Percentiles rank a stretch among this genome's conserved stretches.
Evolutionary conservation across 306 rosid species (phyloP).

Genomic region (Rubus parviflorus): DNA sequence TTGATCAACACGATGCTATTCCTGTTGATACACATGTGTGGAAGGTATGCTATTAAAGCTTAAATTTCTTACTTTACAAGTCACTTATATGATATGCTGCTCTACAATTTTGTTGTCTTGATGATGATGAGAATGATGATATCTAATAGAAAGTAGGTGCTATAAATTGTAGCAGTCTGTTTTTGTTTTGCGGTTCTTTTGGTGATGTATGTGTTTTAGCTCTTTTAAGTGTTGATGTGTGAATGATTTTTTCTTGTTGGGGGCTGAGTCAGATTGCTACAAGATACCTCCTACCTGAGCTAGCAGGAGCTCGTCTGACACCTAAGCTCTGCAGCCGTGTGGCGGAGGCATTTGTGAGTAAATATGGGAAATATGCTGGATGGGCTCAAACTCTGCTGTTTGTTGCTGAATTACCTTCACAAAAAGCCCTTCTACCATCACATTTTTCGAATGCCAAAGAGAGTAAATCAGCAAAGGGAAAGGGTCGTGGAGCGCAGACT

Average conservation of each 20-base stretch:
- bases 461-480: constrained; percentile 39
- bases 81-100: neutral
- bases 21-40: constrained; percentile 96
- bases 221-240: constrained; percentile 24
- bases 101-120: neutral
- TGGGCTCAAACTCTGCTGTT: constrained; percentile 96
- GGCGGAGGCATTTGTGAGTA: constrained; percentile 83
- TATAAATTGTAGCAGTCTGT: neutral
- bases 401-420: constrained; percentile 88
- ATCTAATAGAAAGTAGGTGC: constrained; percentile 6
- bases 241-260: constrained; percentile 9
- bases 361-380: constrained; percentile 90
- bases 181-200: neutral
- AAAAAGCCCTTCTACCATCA: constrained; percentile 59
- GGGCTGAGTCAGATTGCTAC: constrained; percentile 73
- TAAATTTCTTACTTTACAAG: neutral
- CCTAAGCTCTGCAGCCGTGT: constrained; percentile 71
- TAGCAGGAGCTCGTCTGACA: constrained; percentile 82
- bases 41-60: constrained; percentile 52
- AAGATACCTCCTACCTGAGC: constrained; percentile 84
- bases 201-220: neutral
- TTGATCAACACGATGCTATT: constrained; percentile 93
- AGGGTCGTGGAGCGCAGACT: constrained; percentile 21
- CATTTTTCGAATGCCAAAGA: constrained; percentile 43
- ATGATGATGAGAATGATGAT: neutral